A percentile compares a stretch with the other conserved stretches of the same genome.
Evolutionary conservation across 2,329 filamentous ascomycete genomes (phyloP).

Genomic region (Cryoendolithus antarcticus): DNA sequence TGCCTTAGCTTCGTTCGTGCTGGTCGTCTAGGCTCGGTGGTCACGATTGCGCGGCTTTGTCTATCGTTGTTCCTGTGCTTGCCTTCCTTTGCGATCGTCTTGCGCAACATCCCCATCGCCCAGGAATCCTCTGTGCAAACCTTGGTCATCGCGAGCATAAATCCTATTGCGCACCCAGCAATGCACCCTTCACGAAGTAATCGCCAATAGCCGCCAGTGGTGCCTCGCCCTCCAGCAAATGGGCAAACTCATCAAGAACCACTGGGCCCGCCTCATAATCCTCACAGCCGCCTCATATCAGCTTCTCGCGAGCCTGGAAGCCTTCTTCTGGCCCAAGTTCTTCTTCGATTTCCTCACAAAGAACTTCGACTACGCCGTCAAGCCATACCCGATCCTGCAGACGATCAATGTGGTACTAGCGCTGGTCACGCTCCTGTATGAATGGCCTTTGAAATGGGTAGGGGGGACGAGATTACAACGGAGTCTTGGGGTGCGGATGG

Average conservation of each 20-base stretch:
- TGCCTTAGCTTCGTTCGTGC: too few species aligned
- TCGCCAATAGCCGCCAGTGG: too few species aligned
- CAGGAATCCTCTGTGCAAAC: too few species aligned
- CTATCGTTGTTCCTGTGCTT: too few species aligned
- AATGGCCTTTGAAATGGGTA: conserved; percentile 74
- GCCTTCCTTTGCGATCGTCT: too few species aligned
- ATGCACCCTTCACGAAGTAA: too few species aligned
- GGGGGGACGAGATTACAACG: conserved; percentile 70
- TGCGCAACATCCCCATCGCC: too few species aligned
- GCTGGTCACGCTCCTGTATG: conserved; percentile 66
- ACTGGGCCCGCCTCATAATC: conserved; percentile 91
- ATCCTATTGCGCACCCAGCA: too few species aligned
- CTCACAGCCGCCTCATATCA: conserved; percentile 82
- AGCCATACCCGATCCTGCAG: conserved; percentile 75
- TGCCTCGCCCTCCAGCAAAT: conserved; percentile 38
- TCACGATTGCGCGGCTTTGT: too few species aligned
- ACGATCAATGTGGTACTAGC: conserved; percentile 80
- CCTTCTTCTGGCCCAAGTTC: conserved; percentile 97
- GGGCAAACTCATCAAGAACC: conserved; percentile 99
- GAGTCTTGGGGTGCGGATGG: conserved; percentile 74
- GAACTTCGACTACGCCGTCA: conserved; percentile 74
- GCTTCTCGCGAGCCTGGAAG: conserved; percentile 67
- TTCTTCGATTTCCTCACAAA: conserved; percentile 96
- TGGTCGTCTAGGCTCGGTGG: too few species aligned
- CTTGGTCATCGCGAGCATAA: too few species aligned